Percentiles rank a stretch among this genome's conserved stretches.
Evolutionary conservation across 148 eudicot species (phyloP).

Genomic region (Suaeda aralocaspica): DNA sequence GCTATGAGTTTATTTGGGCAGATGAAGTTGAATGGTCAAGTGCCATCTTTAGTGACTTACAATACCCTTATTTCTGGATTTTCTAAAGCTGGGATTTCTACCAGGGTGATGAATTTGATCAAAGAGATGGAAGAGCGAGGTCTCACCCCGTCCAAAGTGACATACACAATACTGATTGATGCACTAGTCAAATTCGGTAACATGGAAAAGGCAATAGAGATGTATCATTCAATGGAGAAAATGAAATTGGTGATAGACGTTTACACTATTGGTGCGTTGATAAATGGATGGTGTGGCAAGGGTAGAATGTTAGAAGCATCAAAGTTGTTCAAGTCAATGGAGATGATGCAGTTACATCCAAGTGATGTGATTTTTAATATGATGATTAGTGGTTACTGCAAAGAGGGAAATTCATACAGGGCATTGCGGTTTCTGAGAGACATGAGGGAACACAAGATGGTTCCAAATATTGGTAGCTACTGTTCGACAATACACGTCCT

Average conservation of each 20-base stretch:
- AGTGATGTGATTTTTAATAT: conserved; percentile 64
- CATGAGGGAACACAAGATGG: conserved; percentile 46
- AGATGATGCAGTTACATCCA: conserved; percentile 41
- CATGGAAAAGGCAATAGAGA: conserved; percentile 49
- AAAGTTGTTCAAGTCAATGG: conserved; percentile 53
- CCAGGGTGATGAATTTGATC: conserved; percentile 35
- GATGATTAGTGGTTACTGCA: conserved; percentile 68
- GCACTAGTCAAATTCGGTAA: conserved; percentile 39
- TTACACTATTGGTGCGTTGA: conserved; percentile 54
- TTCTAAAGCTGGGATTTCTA: conserved; percentile 45
- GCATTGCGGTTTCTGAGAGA: conserved; percentile 57
- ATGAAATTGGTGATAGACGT: conserved; percentile 43
- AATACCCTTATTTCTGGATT: conserved; percentile 56
- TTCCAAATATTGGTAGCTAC: conserved; percentile 59
- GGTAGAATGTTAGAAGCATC: conserved; percentile 73
- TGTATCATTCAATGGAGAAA: conserved; percentile 44
- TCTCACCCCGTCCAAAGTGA: conserved; percentile 48
- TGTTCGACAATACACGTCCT: conserved; percentile 48
- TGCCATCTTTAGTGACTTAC: conserved; percentile 60
- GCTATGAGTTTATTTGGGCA: conserved; percentile 45
- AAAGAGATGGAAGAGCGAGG: conserved; percentile 71
- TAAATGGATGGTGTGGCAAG: conserved; percentile 59
- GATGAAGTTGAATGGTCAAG: conserved; percentile 47
- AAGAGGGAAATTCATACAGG: conserved; percentile 58
- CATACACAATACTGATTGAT: conserved; percentile 67